phyloP scores from a whole-genome alignment of 257 asterid species.

The Lavandula angustifolia region DNA sequence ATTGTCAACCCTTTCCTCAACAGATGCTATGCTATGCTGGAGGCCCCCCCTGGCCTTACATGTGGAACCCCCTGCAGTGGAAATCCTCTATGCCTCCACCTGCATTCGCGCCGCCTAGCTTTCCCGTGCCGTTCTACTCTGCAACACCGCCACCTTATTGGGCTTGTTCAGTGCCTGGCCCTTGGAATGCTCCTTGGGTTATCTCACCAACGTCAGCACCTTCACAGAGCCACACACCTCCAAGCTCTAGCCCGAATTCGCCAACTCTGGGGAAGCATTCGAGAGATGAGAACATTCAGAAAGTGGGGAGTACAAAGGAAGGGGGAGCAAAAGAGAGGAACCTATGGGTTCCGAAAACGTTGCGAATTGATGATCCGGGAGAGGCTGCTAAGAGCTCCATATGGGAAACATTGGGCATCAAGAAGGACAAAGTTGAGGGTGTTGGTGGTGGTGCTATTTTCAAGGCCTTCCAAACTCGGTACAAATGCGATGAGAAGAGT shows the following conservation, averaged over 20 bases:
- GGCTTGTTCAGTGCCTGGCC: constrained; percentile 59
- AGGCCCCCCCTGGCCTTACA: constrained; percentile 78
- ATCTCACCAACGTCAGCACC: constrained; percentile 34
- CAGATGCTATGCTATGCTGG: constrained; percentile 60
- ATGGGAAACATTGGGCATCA: constrained; percentile 61
- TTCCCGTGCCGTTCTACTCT: constrained; percentile 63
- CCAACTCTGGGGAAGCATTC: constrained; percentile 66
- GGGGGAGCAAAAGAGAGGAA: constrained; percentile 35
- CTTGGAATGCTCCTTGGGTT: constrained; percentile 55
- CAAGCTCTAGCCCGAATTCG: constrained; percentile 41
- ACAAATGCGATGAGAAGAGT: constrained; percentile 47
- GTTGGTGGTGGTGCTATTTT: constrained; percentile 39
- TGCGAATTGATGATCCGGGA: constrained; percentile 56
- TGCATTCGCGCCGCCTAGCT: constrained; percentile 44
- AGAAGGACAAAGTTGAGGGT: constrained; percentile 38
- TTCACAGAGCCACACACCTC: constrained; percentile 30
- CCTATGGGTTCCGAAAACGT: constrained; percentile 52
- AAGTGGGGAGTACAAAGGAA: constrained; percentile 17
- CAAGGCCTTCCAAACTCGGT: constrained; percentile 48
- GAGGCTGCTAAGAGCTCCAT: constrained; percentile 68
- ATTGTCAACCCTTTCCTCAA: constrained; percentile 47
- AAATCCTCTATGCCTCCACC: constrained; percentile 45
- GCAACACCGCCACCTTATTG: constrained; percentile 59
- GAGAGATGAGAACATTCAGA: constrained; percentile 44
- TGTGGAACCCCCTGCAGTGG: constrained; percentile 63